Conservation (phyloP, 139 green algal species). For the Chlamydomonas incerta region DNA sequence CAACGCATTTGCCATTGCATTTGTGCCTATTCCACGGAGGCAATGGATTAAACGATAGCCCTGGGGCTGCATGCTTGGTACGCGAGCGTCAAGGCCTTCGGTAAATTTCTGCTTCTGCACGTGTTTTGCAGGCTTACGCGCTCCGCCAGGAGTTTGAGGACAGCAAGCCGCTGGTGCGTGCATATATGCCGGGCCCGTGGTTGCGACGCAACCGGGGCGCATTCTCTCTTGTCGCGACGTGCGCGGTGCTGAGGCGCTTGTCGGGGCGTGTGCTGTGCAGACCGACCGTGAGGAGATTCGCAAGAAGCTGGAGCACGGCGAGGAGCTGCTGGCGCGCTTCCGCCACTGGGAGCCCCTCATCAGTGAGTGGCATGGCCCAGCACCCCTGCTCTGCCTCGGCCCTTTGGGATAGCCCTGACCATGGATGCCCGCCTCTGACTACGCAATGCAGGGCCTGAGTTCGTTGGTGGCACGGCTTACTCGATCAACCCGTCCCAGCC, state of each 20-base stretch:
- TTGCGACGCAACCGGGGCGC: too few species aligned
- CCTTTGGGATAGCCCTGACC: neutral
- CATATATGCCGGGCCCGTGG: too few species aligned
- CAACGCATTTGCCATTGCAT: too few species aligned
- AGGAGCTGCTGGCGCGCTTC: constrained; percentile 60
- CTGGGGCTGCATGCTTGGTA: too few species aligned
- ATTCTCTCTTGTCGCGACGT: too few species aligned
- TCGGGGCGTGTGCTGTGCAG: constrained; percentile 15
- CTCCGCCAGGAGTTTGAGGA: constrained; percentile 60
- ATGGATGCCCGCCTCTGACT: neutral
- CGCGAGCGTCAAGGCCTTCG: too few species aligned
- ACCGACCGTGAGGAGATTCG: constrained; percentile 53
- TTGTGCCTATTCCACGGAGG: too few species aligned
- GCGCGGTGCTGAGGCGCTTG: too few species aligned
- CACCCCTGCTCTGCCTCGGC: neutral
- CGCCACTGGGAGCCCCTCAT: constrained; percentile 64
- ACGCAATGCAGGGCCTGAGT: constrained; percentile 49
- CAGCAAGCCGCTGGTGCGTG: constrained; percentile 47
- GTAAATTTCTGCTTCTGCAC: neutral
- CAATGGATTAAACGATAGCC: too few species aligned
- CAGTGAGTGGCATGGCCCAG: constrained; percentile 45
- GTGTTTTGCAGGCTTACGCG: constrained; percentile 11
- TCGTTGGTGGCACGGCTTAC: constrained; percentile 58
- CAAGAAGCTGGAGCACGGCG: constrained; percentile 55
- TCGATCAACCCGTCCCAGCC: constrained; percentile 55